Percentiles rank a stretch among this genome's conserved stretches.
phyloP scores from a whole-genome alignment of 23 red algal species.

The Gracilaria domingensis region DNA sequence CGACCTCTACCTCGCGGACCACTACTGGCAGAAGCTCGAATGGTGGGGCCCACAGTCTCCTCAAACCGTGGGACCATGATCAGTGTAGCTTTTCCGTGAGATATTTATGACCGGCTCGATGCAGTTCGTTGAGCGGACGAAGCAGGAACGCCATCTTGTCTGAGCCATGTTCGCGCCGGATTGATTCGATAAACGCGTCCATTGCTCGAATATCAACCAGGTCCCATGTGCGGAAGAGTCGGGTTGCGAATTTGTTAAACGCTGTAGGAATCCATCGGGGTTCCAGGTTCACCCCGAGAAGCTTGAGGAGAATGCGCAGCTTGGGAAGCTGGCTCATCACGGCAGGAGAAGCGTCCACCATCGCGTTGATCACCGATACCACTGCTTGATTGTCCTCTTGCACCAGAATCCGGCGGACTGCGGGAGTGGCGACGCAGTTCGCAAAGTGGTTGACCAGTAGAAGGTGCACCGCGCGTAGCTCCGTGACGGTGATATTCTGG shows the following conservation, averaged over 20 bases:
- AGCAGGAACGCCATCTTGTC: neutral
- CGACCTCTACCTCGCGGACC: neutral
- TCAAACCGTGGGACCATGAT: neutral
- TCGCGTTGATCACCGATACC: constrained; percentile 3
- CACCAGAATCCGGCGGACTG: neutral
- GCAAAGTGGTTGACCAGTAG: neutral
- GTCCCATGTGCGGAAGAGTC: constrained; percentile 13
- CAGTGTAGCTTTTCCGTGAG: neutral
- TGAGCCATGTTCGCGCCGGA: neutral
- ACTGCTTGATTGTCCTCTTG: constrained; percentile 23
- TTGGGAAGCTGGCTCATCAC: constrained; percentile 17
- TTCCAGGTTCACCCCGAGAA: neutral
- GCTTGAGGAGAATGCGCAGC: neutral
- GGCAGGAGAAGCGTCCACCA: neutral
- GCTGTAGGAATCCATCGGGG: neutral
- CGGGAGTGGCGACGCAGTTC: constrained; percentile 2
- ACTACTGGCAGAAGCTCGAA: constrained; percentile 3
- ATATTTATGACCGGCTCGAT: neutral
- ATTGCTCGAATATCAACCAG: neutral
- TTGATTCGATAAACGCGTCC: neutral
- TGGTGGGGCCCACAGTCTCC: neutral
- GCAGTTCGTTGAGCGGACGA: neutral
- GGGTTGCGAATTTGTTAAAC: neutral
- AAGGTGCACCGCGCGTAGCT: constrained; percentile 14
- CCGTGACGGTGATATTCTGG: neutral